Evolutionary conservation across 208 protist genomes (phyloP), one percentile per base, ranked within the genome.

Genomic region (Leishmania guyanensis): DNA sequence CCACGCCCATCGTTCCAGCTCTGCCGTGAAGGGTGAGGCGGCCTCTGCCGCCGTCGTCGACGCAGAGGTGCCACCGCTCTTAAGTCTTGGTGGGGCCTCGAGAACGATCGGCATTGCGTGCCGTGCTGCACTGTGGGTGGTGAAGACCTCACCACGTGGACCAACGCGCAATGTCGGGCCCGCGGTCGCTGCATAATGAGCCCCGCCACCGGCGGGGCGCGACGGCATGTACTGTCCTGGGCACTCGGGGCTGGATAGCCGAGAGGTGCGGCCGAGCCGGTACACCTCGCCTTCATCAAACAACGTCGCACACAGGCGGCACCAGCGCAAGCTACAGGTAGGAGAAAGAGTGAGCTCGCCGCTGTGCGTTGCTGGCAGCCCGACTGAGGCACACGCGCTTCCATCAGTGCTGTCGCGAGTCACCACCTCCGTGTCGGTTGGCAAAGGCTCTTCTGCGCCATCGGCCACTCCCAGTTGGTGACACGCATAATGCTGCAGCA

Each of bases 1-100:
- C 92, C 92, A 96, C 46, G 88, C 88, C 92, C 92, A 96, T 17
- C 83, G 86, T 75, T 96, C 92, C 51, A 96, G 75, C 36, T 85
- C 62, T 39, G 84, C 77, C 50, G 69, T 14, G n/a, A 36, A 33
- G 16, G 78, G 77, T 46, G 72, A 12, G n/a, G 14, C 29, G 51
- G 51, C 43, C 29, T 9, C 12, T 14, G 9, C 29, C 6, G 12
- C 62, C 71, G 62, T 22, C 68, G 85, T 14, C 79, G 75, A 68
- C 81, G 39, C 22, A 75, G 86, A 39, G 82, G 78, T 56, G 76
- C 76, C 65, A 43, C 26, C 29, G 46, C 46, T 36, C 70, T 78
- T 83, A 4, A 86, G 29, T 50, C 65, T 17, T 5, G 84, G 79
- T 12, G 78, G 75, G 0, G 71, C 77, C 50, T 85, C 82, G 2